Percentiles rank a stretch among this genome's conserved stretches.
These are phyloP conservation scores for Mucor indicus DNA, from an alignment of 371 early-diverging fungal genomes.

Conservation along the genomic window DNA sequence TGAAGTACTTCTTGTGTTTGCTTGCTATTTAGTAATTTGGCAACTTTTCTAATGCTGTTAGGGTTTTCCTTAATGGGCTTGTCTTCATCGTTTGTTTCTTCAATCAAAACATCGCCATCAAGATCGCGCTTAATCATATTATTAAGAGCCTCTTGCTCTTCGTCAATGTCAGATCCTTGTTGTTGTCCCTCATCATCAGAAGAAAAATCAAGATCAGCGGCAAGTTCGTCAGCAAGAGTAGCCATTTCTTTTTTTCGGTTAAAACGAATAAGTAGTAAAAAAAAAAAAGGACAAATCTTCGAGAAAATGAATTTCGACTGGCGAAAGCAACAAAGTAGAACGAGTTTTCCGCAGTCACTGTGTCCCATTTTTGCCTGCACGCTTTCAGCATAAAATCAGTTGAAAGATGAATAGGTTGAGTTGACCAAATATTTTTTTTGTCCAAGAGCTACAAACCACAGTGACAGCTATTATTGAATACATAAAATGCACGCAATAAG, in stretches of 20 bases:
- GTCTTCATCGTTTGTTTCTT: constrained; percentile 14
- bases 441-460: too few species aligned
- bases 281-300: neutral
- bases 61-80: constrained; percentile 7
- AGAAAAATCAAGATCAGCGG: constrained; percentile 70
- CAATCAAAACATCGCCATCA: constrained; percentile 27
- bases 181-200: constrained; percentile 42
- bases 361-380: too few species aligned
- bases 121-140: constrained; percentile 10
- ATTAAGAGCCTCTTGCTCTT: constrained; percentile 25
- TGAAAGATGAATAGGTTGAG: too few species aligned
- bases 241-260: constrained; percentile 17
- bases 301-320: neutral
- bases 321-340: too few species aligned
- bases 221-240: constrained; percentile 73
- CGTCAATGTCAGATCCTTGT: constrained; percentile 21
- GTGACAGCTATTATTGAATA: too few species aligned
- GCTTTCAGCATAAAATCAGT: too few species aligned
- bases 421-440: too few species aligned
- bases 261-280: neutral
- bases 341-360: too few species aligned
- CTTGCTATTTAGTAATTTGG: constrained; percentile 41
- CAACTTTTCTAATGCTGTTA: constrained; percentile 36
- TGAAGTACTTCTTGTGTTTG: constrained; percentile 42
- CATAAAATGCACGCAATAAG: too few species aligned